phyloP scores from a whole-genome alignment of 805 yeast species.

The Tanozyma kutaoensis region DNA sequence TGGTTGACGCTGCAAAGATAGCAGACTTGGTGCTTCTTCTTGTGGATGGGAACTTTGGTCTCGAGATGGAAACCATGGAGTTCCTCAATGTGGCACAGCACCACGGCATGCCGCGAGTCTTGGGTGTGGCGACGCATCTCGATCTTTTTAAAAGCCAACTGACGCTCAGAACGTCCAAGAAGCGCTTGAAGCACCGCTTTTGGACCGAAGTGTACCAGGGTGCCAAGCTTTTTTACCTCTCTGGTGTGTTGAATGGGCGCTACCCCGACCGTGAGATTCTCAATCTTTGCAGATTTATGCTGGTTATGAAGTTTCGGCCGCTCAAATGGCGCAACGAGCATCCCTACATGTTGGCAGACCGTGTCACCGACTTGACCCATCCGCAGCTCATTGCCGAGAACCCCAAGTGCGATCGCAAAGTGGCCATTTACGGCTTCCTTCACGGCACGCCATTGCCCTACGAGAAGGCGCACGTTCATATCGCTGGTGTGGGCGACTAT shows the following conservation, averaged over 20 bases:
- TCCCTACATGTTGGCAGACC: conserved; percentile 83
- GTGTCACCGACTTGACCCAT: conserved; percentile 89
- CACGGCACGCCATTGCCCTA: conserved; percentile 83
- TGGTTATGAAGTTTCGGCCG: conserved; percentile 98
- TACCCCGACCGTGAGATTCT: conserved; percentile 95
- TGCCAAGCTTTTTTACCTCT: conserved; percentile 85
- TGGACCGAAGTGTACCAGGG: conserved; percentile 99
- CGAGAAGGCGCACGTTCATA: conserved; percentile 64
- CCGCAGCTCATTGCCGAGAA: conserved; percentile 70
- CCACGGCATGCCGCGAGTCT: conserved; percentile 96
- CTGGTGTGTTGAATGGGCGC: conserved; percentile 94
- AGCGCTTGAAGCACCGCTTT: conserved; percentile 81
- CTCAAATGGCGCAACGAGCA: conserved; percentile 98
- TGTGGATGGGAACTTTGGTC: conserved; percentile 95
- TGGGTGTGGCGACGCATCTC: conserved; percentile 91
- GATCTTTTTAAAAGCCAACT: conserved; percentile 86
- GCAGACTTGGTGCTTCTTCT: conserved; percentile 84
- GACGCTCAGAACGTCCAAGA: conserved; percentile 83
- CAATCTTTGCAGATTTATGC: conserved; percentile 81
- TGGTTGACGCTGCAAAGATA: conserved; percentile 92
- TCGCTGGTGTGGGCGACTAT: conserved; percentile 93
- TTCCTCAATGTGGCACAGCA: conserved; percentile 91
- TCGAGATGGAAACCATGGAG: conserved; percentile 99
- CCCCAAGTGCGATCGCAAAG: conserved; percentile 74
- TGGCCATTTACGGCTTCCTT: conserved; percentile 86